Evolutionary conservation across 2,329 filamentous ascomycete genomes (phyloP).

Genomic region (Trichoderma simmonsii): DNA sequence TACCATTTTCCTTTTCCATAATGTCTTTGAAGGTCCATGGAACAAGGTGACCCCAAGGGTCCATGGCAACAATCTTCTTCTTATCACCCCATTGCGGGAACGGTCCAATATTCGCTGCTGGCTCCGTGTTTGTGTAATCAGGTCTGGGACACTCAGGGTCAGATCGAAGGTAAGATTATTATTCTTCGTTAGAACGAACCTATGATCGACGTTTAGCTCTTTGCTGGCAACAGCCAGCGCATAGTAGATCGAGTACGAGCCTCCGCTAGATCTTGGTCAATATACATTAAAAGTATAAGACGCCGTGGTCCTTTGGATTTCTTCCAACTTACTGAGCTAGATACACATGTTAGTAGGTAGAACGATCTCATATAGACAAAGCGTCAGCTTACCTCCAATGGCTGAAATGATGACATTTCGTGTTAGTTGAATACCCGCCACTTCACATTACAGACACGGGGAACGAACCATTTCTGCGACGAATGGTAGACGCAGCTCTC

Average conservation of each 20-base stretch:
- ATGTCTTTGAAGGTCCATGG: conserved; percentile 79
- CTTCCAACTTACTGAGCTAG: conserved; percentile 36
- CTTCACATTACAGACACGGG: background rate
- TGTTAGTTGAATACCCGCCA: background rate
- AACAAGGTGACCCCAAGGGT: conserved; percentile 84
- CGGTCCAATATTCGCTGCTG: conserved; percentile 82
- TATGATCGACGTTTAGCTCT: conserved; percentile 79
- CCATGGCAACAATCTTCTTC: conserved; percentile 97
- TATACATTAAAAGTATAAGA: background rate
- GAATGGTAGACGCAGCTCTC: conserved; percentile 69
- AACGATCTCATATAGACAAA: background rate
- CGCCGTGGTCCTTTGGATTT: background rate
- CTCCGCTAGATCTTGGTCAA: conserved; percentile 50
- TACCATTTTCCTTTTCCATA: conserved; percentile 70
- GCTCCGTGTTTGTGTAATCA: conserved; percentile 76
- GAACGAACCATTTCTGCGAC: conserved; percentile 71
- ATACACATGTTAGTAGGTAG: conserved; percentile 16
- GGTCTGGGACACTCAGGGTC: conserved; percentile 37
- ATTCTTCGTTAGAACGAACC: conserved; percentile 32
- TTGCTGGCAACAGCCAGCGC: conserved; percentile 89
- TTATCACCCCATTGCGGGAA: conserved; percentile 86
- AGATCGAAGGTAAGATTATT: background rate
- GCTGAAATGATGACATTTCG: conserved; percentile 36
- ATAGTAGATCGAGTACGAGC: conserved; percentile 95
- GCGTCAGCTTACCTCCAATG: conserved; percentile 51